A percentile compares a stretch with the other conserved stretches of the same genome.
phyloP scores from a whole-genome alignment of 1,284 basidiomycete genomes.

The Pterula multifida region DNA sequence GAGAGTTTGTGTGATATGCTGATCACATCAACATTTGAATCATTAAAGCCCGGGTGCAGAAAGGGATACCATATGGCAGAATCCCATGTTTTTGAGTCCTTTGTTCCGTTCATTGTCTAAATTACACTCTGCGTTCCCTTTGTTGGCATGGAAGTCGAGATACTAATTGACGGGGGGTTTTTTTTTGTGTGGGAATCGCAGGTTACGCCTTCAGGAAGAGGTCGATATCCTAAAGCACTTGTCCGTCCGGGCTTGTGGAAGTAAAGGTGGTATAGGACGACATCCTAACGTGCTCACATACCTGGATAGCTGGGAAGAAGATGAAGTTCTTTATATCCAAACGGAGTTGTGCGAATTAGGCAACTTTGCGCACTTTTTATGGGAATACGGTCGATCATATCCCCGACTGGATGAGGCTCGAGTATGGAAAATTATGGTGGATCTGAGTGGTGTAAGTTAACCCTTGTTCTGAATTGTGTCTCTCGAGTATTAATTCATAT shows the following conservation, averaged over 20 bases:
- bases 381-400: constrained; percentile 82
- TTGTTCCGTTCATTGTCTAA: not conserved
- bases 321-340: constrained; percentile 82
- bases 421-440: constrained; percentile 94
- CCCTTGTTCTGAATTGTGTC: constrained; percentile 18
- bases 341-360: constrained; percentile 94
- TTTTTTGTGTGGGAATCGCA: constrained; percentile 20
- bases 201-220: constrained; percentile 87
- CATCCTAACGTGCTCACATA: constrained; percentile 85
- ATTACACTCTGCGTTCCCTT: constrained; percentile 7
- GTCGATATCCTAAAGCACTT: constrained; percentile 87
- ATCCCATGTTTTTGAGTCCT: not conserved
- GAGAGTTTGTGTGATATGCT: not conserved
- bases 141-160: constrained; percentile 11
- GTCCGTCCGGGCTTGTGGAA: constrained; percentile 21
- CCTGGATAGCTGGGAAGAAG: constrained; percentile 95
- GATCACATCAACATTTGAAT: not conserved
- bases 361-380: constrained; percentile 85
- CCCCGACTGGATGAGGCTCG: constrained; percentile 84
- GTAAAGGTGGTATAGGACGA: constrained; percentile 16
- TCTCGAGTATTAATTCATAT: constrained; percentile 14
- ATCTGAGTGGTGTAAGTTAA: constrained; percentile 75
- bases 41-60: not conserved
- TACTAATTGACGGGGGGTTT: constrained; percentile 8
- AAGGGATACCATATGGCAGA: not conserved